These are phyloP conservation scores for Piloderma croceum DNA, from an alignment of 768 basidiomycete species.

Conservation along the genomic window DNA sequence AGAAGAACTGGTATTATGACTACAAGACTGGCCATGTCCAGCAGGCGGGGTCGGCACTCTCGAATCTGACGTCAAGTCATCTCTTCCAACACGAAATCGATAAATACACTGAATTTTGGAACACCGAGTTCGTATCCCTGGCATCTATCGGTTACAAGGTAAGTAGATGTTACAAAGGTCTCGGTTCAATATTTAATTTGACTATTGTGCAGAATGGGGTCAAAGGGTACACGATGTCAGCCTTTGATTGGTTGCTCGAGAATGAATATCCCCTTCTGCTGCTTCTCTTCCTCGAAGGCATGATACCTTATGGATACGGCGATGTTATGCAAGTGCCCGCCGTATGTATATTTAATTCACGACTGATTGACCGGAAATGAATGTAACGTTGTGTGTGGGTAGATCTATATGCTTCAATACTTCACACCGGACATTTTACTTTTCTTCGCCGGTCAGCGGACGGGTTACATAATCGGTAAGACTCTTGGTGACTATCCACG, in stretches of 20 bases:
- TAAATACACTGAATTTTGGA: too few species aligned
- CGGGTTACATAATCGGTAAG: conserved; percentile 5
- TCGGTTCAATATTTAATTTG: too few species aligned
- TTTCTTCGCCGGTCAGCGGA: not conserved
- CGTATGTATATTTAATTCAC: not conserved
- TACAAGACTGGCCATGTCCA: too few species aligned
- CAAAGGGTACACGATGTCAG: not conserved
- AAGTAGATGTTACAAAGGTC: too few species aligned
- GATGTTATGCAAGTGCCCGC: conserved; percentile 2
- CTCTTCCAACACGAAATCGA: too few species aligned
- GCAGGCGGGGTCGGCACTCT: too few species aligned
- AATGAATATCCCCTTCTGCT: not conserved
- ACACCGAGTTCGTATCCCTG: too few species aligned
- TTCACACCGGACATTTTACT: conserved; percentile 5
- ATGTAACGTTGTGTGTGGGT: too few species aligned
- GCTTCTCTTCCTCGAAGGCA: conserved; percentile 1
- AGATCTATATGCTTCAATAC: conserved; percentile 6
- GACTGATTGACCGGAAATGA: too few species aligned
- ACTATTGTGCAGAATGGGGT: conserved; percentile 1
- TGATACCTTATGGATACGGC: conserved; percentile 3
- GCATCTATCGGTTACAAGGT: too few species aligned
- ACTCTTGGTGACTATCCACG: not conserved
- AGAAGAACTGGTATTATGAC: conserved; percentile 2
- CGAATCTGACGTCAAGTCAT: too few species aligned
- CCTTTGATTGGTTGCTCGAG: not conserved